Conservation (phyloP, 306 rosid genomes). For the Vigna hirtella region DNA sequence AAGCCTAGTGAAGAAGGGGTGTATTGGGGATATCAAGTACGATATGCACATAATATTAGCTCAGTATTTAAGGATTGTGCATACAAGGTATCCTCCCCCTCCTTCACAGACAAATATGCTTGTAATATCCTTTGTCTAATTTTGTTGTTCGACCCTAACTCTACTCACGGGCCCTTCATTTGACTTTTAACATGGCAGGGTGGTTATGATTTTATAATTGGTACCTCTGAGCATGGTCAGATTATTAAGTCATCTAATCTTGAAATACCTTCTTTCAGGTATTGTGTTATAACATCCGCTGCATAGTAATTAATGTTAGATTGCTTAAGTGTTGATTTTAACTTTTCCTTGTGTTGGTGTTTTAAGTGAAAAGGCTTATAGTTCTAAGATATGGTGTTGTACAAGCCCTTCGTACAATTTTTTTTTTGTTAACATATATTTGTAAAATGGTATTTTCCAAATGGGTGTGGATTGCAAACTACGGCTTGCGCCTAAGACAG, state of each 20-base stretch:
- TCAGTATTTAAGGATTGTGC: conserved; percentile 70
- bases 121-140: background rate
- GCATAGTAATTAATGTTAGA: conserved; percentile 14
- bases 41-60: conserved; percentile 82
- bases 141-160: conserved; percentile 19
- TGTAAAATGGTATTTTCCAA: background rate
- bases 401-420: conserved; percentile 6
- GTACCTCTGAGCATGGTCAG: conserved; percentile 97
- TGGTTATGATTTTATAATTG: conserved; percentile 88
- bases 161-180: conserved; percentile 18
- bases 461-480: conserved; percentile 12
- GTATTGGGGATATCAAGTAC: conserved; percentile 97
- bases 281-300: conserved; percentile 32
- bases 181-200: conserved; percentile 61
- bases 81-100: conserved; percentile 62
- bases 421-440: conserved; percentile 15
- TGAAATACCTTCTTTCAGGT: conserved; percentile 84
- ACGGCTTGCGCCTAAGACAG: background rate
- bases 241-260: conserved; percentile 75
- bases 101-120: conserved; percentile 1
- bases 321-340: conserved; percentile 17
- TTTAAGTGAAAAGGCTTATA: conserved; percentile 26
- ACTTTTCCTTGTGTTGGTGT: conserved; percentile 16
- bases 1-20: conserved; percentile 87
- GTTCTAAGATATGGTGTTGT: conserved; percentile 29